These are phyloP conservation scores for Sugiyamaella chiloensis DNA, from an alignment of 805 yeast genomes.

Conservation along the genomic window DNA sequence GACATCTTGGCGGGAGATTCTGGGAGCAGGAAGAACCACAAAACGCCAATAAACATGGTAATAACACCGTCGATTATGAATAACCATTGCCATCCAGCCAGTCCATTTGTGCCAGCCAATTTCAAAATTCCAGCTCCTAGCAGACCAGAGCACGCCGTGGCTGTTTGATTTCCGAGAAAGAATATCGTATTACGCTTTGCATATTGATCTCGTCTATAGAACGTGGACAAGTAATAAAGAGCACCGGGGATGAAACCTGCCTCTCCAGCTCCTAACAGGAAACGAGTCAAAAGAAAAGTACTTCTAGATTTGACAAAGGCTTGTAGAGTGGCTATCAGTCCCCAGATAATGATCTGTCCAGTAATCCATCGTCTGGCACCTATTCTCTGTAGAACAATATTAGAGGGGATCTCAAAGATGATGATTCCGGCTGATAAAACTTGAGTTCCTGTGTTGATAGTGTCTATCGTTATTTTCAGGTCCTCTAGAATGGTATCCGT, in stretches of 20 bases:
- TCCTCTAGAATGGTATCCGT: conserved; percentile 14
- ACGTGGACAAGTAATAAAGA: conserved; percentile 34
- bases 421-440: conserved; percentile 17
- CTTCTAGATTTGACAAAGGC: conserved; percentile 35
- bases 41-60: conserved; percentile 39
- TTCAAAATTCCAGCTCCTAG: conserved; percentile 44
- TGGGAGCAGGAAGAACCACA: conserved; percentile 31
- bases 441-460: conserved; percentile 18
- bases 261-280: conserved; percentile 37
- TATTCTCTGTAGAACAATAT: conserved; percentile 36
- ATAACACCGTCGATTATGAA: conserved; percentile 48
- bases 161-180: conserved; percentile 46
- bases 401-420: conserved; percentile 29
- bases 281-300: conserved; percentile 37
- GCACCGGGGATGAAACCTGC: conserved; percentile 43
- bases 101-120: conserved; percentile 40
- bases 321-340: conserved; percentile 31
- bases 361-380: conserved; percentile 45
- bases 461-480: conserved; percentile 8
- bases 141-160: conserved; percentile 53
- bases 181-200: conserved; percentile 38
- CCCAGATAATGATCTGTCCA: conserved; percentile 31
- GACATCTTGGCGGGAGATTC: conserved; percentile 37
- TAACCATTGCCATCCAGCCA: conserved; percentile 49
- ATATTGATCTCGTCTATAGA: conserved; percentile 40